A percentile compares a stretch with the other conserved stretches of the same genome.
Evolutionary conservation across 169 alveolate genomes (phyloP).

Genomic region (Plasmodium fragile): DNA sequence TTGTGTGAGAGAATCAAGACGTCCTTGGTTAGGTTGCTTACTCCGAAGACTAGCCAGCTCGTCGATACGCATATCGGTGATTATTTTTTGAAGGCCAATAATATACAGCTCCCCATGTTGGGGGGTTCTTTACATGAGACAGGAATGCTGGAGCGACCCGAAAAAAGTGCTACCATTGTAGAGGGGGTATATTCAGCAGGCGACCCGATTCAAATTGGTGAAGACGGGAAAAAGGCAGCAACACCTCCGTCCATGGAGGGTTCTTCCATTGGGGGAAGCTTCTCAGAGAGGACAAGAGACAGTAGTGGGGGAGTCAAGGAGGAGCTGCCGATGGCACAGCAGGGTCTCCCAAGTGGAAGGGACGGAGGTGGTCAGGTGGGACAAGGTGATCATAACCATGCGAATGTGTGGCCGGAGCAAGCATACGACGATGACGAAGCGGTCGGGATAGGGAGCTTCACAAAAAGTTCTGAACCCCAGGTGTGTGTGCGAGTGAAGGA

Average conservation of each 20-base stretch:
- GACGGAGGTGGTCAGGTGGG: background rate
- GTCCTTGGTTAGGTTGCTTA: slow-evolving; percentile 22
- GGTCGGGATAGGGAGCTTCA: background rate
- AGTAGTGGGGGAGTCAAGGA: background rate
- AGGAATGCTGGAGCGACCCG: too few species aligned
- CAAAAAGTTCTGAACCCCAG: background rate
- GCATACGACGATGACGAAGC: background rate
- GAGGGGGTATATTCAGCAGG: background rate
- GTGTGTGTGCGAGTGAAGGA: background rate
- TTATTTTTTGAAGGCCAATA: slow-evolving; percentile 43
- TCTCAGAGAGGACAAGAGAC: background rate
- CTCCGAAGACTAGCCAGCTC: slow-evolving; percentile 30
- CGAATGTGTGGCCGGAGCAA: background rate
- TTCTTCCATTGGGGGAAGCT: background rate
- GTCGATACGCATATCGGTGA: slow-evolving; percentile 66
- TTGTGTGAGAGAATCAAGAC: slow-evolving; percentile 57
- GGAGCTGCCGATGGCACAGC: background rate
- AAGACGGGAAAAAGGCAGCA: background rate
- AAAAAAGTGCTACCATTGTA: background rate
- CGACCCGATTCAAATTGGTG: background rate
- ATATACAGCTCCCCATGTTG: background rate
- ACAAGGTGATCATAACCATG: background rate
- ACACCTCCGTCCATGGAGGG: background rate
- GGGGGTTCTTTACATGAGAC: background rate
- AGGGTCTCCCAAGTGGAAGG: background rate